Evolutionary conservation across 805 yeast genomes (phyloP), one percentile per base, ranked within the genome.

Genomic region (Danielozyma ontarioensis): DNA sequence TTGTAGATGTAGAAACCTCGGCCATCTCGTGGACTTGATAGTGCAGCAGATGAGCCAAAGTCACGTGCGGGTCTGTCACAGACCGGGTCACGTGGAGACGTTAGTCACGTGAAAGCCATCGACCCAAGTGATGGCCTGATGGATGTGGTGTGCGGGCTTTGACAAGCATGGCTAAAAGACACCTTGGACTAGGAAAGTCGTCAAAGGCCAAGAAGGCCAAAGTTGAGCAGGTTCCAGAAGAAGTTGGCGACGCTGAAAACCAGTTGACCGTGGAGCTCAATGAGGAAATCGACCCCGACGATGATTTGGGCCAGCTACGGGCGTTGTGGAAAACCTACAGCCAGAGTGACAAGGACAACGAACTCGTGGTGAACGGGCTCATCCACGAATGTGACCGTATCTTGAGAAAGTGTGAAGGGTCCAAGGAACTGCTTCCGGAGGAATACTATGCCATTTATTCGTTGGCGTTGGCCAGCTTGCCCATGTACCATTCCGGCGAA

Each of bases 381-480:
- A 73, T 90, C n/a, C 96, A 89, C 48, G 97, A 90, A 53, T 83
- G 95, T 62, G 96, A 90, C 50, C 62, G 94, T 31, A 54, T 87
- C 22, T 65, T 88, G 42, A 68, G 89, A 51, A 68, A 70, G 35
- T 42, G 46, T 4, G 24, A 25, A 14, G 29, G 29, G 4, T 44
- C 37, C 21, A 35, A 40, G 17, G 46, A 45, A 18, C 43, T 17
- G 45, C 52, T 38, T 17, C 68, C 72, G 17, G 75, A 73, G 23
- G 67, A 64, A 28, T 84, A 88, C 53, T 82, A 84, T 50, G 64
- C 81, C 4, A 74, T 83, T 19, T 90, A 88, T 56, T 89, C 87
- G 0, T 59, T 77, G 28, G 80, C 95, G 0, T 59, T 84, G 27
- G 68, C 78, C 25, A 86, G 80, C 37, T 60, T 83, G 42, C 76